phyloP scores from a whole-genome alignment of 306 rosid species.

The Notholithocarpus densiflorus region DNA sequence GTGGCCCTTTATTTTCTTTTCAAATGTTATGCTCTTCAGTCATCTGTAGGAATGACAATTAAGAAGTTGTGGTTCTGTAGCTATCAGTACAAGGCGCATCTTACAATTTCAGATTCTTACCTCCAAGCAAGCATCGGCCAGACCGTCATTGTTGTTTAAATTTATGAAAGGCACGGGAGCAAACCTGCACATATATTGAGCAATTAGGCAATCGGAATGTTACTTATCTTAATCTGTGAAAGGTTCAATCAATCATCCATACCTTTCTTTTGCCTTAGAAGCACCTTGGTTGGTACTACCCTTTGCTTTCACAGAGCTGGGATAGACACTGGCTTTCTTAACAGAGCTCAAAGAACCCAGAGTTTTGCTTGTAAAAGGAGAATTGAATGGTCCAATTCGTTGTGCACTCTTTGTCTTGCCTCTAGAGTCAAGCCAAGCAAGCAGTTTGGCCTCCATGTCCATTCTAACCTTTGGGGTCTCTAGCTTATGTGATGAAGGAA shows the following conservation, averaged over 20 bases:
- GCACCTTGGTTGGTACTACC: constrained; percentile 30
- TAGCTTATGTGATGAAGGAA: constrained; percentile 55
- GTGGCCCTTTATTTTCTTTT: too few species aligned
- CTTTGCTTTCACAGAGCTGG: constrained; percentile 53
- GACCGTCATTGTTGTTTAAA: constrained; percentile 45
- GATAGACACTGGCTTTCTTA: constrained; percentile 46
- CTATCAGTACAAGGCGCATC: not conserved
- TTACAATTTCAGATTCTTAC: constrained; percentile 33
- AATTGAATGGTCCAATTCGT: constrained; percentile 39
- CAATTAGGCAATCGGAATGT: constrained; percentile 5
- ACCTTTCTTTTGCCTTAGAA: constrained; percentile 56
- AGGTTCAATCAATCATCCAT: not conserved
- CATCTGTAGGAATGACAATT: too few species aligned
- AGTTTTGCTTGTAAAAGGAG: constrained; percentile 59
- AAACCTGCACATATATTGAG: constrained; percentile 39
- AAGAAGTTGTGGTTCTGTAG: too few species aligned
- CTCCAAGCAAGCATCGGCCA: constrained; percentile 43
- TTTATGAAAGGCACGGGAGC: constrained; percentile 44
- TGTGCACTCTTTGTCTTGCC: constrained; percentile 73
- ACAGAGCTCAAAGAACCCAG: constrained; percentile 47
- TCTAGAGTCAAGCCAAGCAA: constrained; percentile 80
- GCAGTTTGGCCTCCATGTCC: constrained; percentile 86
- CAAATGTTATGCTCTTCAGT: too few species aligned
- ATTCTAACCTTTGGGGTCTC: constrained; percentile 70
- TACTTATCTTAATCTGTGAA: not conserved